phyloP scores from a whole-genome alignment of 306 rosid species.

The Quercus parvula region DNA sequence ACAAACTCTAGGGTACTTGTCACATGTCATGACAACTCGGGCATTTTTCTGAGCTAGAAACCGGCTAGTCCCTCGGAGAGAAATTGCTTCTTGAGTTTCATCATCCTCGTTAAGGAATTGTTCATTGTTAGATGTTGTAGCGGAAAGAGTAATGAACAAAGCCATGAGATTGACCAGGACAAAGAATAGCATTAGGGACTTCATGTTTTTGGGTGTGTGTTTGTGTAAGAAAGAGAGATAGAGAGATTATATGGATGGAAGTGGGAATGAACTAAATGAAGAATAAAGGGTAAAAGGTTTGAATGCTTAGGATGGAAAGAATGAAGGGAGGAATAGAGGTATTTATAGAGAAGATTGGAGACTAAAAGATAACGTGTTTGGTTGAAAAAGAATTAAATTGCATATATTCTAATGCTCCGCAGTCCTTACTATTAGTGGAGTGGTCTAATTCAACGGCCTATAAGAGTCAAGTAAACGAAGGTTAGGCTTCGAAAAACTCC shows the following conservation, averaged over 20 bases:
- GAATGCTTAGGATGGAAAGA: slow-evolving; percentile 11
- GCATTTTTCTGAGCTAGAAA: slow-evolving; percentile 5
- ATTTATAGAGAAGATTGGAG: slow-evolving; percentile 3
- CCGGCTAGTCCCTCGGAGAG: slow-evolving; percentile 22
- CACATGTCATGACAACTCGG: slow-evolving; percentile 29
- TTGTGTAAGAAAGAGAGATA: no score
- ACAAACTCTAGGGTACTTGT: slow-evolving; percentile 46
- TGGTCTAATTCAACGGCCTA: slow-evolving; percentile 23
- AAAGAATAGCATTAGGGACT: slow-evolving; percentile 17
- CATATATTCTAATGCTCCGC: not conserved
- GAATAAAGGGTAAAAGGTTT: not conserved
- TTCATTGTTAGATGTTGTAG: slow-evolving; percentile 8
- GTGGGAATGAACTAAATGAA: no score
- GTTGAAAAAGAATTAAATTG: not conserved
- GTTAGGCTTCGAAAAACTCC: slow-evolving; percentile 15
- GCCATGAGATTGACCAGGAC: slow-evolving; percentile 23
- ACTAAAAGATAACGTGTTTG: not conserved
- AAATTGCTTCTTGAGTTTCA: slow-evolving; percentile 2
- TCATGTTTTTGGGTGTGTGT: slow-evolving; percentile 18
- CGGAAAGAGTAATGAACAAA: slow-evolving; percentile 25
- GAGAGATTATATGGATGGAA: no score
- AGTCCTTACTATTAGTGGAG: slow-evolving; percentile 11
- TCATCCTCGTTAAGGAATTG: not conserved
- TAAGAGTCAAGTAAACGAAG: slow-evolving; percentile 21
- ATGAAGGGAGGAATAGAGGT: not conserved